Conservation (phyloP, 306 rosid genomes). For the Medicago truncatula region DNA sequence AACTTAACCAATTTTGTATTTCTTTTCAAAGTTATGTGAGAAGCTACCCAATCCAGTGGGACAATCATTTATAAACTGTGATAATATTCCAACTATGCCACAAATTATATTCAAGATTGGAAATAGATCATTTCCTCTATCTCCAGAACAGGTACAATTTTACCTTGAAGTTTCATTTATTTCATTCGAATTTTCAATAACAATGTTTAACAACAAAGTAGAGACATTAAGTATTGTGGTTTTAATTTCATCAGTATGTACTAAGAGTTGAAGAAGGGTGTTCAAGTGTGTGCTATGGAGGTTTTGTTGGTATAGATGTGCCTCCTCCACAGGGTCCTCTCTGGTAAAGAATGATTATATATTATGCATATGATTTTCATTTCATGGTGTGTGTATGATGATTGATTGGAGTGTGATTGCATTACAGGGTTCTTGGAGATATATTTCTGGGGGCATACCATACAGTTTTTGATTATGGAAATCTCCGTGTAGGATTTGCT, state of each 20-base stretch:
- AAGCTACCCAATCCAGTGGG: slow-evolving; percentile 72
- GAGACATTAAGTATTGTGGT: background rate
- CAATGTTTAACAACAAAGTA: background rate
- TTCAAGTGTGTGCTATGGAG: slow-evolving; percentile 61
- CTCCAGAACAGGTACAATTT: slow-evolving; percentile 62
- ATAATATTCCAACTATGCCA: slow-evolving; percentile 55
- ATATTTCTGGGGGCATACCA: slow-evolving; percentile 72
- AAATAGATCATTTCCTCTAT: slow-evolving; percentile 65
- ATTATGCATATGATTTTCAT: background rate
- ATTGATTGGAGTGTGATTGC: slow-evolving; percentile 6
- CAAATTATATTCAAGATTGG: slow-evolving; percentile 60
- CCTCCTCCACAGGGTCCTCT: slow-evolving; percentile 81
- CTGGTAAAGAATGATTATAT: slow-evolving; percentile 50
- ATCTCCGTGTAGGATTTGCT: slow-evolving; percentile 65
- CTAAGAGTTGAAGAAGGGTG: slow-evolving; percentile 62
- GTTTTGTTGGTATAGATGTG: slow-evolving; percentile 73
- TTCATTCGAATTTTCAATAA: background rate
- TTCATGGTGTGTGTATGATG: slow-evolving; percentile 28
- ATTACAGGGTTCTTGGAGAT: slow-evolving; percentile 59
- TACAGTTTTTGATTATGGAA: slow-evolving; percentile 70
- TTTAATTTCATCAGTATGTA: slow-evolving; percentile 60
- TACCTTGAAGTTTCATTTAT: background rate
- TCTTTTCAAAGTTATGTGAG: slow-evolving; percentile 60
- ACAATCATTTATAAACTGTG: slow-evolving; percentile 66
- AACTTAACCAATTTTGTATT: slow-evolving; percentile 6